phyloP scores from a whole-genome alignment of 352 stramenopile genomes.

The Elongisporangium senticosum region DNA sequence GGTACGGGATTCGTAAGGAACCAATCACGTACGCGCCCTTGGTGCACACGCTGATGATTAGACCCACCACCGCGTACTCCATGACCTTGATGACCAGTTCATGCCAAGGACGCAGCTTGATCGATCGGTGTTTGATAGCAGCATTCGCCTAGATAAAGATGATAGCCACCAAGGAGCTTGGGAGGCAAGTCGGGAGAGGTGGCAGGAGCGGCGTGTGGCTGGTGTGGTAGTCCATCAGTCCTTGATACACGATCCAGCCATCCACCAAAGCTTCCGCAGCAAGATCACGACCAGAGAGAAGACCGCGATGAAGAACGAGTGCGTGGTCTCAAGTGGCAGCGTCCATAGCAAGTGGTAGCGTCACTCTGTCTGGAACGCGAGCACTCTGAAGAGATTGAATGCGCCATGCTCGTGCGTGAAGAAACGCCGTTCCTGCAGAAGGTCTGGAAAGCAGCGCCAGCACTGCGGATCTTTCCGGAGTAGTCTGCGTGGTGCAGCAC shows the following conservation, averaged over 20 bases:
- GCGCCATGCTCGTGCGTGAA: constrained; percentile 5
- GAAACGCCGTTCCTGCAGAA: constrained; percentile 9
- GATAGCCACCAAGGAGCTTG: constrained; percentile 25
- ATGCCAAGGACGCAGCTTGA: constrained; percentile 16
- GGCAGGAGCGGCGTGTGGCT: constrained; percentile 20
- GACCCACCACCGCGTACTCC: constrained; percentile 12
- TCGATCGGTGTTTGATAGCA: constrained; percentile 10
- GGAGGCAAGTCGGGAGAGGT: constrained; percentile 27
- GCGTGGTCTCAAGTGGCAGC: constrained; percentile 15
- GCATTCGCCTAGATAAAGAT: constrained; percentile 18
- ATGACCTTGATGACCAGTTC: constrained; percentile 10
- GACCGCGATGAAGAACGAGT: constrained; percentile 12
- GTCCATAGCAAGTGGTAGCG: constrained; percentile 22
- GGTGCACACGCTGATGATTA: constrained; percentile 27
- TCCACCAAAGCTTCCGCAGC: constrained; percentile 9
- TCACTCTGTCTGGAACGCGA: constrained; percentile 8
- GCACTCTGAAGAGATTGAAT: constrained; percentile 17
- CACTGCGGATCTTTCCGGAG: constrained; percentile 19
- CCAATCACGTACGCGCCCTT: constrained; percentile 25
- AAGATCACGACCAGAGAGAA: constrained; percentile 4
- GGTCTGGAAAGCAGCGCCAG: constrained; percentile 10
- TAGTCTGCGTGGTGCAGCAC: constrained; percentile 18
- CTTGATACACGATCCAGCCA: background rate
- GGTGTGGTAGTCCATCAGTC: constrained; percentile 7
- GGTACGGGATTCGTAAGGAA: constrained; percentile 17